phyloP scores from a whole-genome alignment of 345 rosid genomes.

The Combretum micranthum region DNA sequence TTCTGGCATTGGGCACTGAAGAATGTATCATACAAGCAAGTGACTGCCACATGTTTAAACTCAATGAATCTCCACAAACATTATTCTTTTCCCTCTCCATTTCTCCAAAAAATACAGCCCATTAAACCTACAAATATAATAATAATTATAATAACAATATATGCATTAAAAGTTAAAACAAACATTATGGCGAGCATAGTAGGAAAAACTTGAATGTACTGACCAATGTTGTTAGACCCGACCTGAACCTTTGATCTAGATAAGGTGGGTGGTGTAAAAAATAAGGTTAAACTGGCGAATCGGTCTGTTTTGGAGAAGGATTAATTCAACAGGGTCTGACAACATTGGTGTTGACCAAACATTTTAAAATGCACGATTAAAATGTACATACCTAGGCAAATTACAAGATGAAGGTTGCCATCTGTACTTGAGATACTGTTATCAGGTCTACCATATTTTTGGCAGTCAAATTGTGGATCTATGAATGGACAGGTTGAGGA shows the following conservation, averaged over 20 bases:
- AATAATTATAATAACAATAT: background rate
- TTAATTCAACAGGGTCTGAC: too few species aligned
- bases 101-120: slow-evolving; percentile 64
- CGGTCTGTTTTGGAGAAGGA: too few species aligned
- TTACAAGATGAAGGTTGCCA: slow-evolving; percentile 60
- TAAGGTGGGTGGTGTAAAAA: too few species aligned
- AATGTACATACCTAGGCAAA: slow-evolving; percentile 36
- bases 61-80: slow-evolving; percentile 99
- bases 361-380: too few species aligned
- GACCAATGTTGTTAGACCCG: too few species aligned
- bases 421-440: slow-evolving; percentile 40
- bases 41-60: slow-evolving; percentile 77
- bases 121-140: slow-evolving; percentile 51
- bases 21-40: slow-evolving; percentile 63
- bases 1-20: slow-evolving; percentile 60
- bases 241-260: too few species aligned
- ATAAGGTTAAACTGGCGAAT: too few species aligned
- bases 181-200: background rate
- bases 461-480: slow-evolving; percentile 50
- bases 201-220: background rate
- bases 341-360: too few species aligned
- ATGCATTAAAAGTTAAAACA: background rate
- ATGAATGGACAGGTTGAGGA: slow-evolving; percentile 47
- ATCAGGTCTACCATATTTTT: slow-evolving; percentile 50
- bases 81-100: slow-evolving; percentile 90